Conservation (phyloP, 352 stramenopile genomes). For the Pythium coloratum region DNA sequence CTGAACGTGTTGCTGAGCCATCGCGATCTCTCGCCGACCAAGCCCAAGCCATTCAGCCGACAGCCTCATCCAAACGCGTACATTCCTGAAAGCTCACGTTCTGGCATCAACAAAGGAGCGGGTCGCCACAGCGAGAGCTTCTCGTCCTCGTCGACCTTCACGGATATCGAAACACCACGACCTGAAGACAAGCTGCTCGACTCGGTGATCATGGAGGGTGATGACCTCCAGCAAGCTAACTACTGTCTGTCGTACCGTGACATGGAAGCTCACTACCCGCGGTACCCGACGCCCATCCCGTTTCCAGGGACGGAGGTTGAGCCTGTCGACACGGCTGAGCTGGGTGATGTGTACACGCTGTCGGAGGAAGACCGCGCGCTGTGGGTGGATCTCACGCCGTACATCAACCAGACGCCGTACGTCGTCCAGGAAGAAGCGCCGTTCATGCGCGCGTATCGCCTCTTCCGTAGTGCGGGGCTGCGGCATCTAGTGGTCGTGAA, state of each 20-base stretch:
- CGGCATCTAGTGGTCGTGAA: constrained; percentile 95
- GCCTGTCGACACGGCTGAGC: constrained; percentile 27
- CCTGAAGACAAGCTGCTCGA: constrained; percentile 48
- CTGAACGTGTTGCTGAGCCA: constrained; percentile 76
- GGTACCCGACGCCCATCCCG: constrained; percentile 67
- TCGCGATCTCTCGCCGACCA: constrained; percentile 57
- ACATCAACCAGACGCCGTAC: constrained; percentile 97
- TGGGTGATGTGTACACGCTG: constrained; percentile 46
- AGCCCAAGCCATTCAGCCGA: constrained; percentile 74
- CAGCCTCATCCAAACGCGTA: constrained; percentile 59
- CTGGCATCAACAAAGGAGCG: constrained; percentile 26
- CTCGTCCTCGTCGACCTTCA: constrained; percentile 8
- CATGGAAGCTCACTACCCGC: constrained; percentile 83
- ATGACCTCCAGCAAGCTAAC: constrained; percentile 3
- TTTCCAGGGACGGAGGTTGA: constrained; percentile 36
- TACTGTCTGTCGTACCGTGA: constrained; percentile 80
- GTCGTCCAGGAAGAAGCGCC: constrained; percentile 95
- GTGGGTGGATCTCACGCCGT: constrained; percentile 95
- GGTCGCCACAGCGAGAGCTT: neutral
- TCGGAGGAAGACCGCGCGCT: constrained; percentile 83
- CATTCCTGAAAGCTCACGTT: constrained; percentile 32
- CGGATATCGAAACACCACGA: constrained; percentile 26
- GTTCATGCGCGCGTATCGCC: constrained; percentile 94
- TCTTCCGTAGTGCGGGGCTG: constrained; percentile 97
- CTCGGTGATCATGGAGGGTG: neutral